Evolutionary conservation across 108 stramenopile species (phyloP).

Genomic region (Phaeodactylum tricornutum): DNA sequence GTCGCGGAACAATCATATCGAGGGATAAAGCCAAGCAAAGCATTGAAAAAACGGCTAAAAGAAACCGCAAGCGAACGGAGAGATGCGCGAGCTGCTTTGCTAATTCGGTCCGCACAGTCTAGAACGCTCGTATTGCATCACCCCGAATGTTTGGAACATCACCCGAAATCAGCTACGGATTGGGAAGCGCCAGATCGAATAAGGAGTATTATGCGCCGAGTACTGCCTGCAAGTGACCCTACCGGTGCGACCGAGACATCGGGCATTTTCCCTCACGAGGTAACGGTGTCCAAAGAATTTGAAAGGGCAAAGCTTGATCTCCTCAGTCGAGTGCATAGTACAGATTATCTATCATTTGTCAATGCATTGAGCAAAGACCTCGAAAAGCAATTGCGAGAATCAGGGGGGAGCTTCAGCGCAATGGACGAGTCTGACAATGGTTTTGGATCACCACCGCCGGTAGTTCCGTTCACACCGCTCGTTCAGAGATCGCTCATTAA

Average conservation of each 20-base stretch:
- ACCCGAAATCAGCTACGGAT: conserved; percentile 60
- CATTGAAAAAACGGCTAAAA: conserved; percentile 16
- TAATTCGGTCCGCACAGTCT: conserved; percentile 42
- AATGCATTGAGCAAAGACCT: conserved; percentile 81
- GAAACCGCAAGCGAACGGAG: conserved; percentile 32
- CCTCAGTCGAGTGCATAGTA: conserved; percentile 79
- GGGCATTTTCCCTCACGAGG: conserved; percentile 44
- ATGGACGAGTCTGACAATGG: conserved; percentile 11
- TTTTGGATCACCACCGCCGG: conserved; percentile 22
- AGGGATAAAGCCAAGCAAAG: conserved; percentile 14
- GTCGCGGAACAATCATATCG: conserved; percentile 5
- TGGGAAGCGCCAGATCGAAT: conserved; percentile 87
- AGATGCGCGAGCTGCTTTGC: conserved; percentile 43
- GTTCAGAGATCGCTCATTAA: conserved; percentile 66
- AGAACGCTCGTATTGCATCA: conserved; percentile 83
- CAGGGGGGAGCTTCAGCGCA: conserved; percentile 11
- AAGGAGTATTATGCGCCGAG: conserved; percentile 47
- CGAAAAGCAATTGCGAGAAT: conserved; percentile 40
- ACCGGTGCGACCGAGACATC: conserved; percentile 21
- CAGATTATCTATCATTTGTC: conserved; percentile 81
- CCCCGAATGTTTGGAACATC: conserved; percentile 84
- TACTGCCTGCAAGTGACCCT: conserved; percentile 22
- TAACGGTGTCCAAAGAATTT: conserved; percentile 76
- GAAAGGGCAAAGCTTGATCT: conserved; percentile 81
- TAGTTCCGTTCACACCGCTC: conserved; percentile 80